phyloP scores from a whole-genome alignment of 192 early-diverging fungal genomes.

The Podila epicladia region DNA sequence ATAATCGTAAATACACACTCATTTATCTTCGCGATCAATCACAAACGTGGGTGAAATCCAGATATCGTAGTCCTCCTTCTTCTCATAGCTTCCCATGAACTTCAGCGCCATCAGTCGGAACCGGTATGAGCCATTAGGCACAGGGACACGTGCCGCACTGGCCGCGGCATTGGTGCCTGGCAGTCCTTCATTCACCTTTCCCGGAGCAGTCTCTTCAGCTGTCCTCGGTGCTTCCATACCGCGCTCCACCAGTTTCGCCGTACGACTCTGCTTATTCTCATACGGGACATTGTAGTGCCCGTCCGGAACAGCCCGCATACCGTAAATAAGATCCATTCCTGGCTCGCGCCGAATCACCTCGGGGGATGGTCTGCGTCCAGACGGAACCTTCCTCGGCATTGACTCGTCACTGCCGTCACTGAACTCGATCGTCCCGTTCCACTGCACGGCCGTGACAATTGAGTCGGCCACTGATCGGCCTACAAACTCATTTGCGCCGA shows the following conservation, averaged over 20 bases:
- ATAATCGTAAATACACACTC: too few species aligned
- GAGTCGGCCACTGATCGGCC: not conserved
- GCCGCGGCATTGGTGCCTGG: too few species aligned
- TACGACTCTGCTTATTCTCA: not conserved
- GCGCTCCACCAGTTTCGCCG: not conserved
- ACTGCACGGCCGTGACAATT: conserved; percentile 15
- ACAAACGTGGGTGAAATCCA: conserved; percentile 24
- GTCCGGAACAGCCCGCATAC: conserved; percentile 13
- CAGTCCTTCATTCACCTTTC: too few species aligned
- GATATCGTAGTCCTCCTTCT: conserved; percentile 24
- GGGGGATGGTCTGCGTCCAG: not conserved
- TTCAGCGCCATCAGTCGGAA: conserved; percentile 11
- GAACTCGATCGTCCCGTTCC: conserved; percentile 21
- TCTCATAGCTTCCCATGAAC: conserved; percentile 19
- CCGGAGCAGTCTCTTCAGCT: too few species aligned
- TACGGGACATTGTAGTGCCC: not conserved
- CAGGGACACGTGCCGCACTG: too few species aligned
- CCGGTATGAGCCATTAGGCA: not conserved
- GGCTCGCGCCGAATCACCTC: conserved; percentile 12
- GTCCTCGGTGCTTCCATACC: not conserved
- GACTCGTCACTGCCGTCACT: not conserved
- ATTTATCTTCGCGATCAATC: conserved; percentile 2
- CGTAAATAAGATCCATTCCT: conserved; percentile 25
- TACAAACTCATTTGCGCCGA: conserved; percentile 24
- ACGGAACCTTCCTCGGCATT: not conserved